Evolutionary conservation across 139 green algal genomes (phyloP).

Genomic region (Deuterostichococcus epilithicus): DNA sequence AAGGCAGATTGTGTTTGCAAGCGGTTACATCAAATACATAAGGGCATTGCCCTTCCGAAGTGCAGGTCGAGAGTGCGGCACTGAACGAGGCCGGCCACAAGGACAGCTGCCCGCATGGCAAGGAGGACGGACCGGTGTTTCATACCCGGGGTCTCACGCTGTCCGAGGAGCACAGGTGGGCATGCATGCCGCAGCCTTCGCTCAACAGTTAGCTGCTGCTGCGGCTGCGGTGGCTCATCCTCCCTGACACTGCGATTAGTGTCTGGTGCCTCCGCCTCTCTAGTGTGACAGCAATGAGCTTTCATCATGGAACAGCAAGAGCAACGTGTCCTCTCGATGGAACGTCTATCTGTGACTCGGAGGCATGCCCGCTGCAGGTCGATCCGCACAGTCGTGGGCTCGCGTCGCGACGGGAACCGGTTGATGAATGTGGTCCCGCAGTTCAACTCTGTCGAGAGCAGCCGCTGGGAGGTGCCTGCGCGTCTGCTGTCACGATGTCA

Average conservation of each 20-base stretch:
- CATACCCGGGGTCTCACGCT: slow-evolving; percentile 76
- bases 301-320: no score
- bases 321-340: no score
- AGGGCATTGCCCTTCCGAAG: neutral
- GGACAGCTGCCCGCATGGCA: neutral
- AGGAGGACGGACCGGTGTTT: slow-evolving; percentile 52
- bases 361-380: slow-evolving; percentile 23
- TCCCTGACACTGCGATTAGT: no score
- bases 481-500: no score
- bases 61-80: slow-evolving; percentile 40
- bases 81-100: slow-evolving; percentile 50
- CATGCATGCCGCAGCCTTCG: no score
- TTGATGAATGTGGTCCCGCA: neutral
- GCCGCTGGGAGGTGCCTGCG: neutral
- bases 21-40: no score
- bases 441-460: neutral
- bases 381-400: slow-evolving; percentile 34
- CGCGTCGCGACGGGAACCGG: neutral
- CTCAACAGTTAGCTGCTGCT: no score
- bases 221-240: no score
- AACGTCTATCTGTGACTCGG: no score
- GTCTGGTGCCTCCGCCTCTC: neutral
- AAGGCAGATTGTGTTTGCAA: no score
- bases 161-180: slow-evolving; percentile 53
- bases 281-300: neutral